A percentile compares a stretch with the other conserved stretches of the same genome.
phyloP scores from a whole-genome alignment of 306 rosid genomes.

The Vicia faba region DNA sequence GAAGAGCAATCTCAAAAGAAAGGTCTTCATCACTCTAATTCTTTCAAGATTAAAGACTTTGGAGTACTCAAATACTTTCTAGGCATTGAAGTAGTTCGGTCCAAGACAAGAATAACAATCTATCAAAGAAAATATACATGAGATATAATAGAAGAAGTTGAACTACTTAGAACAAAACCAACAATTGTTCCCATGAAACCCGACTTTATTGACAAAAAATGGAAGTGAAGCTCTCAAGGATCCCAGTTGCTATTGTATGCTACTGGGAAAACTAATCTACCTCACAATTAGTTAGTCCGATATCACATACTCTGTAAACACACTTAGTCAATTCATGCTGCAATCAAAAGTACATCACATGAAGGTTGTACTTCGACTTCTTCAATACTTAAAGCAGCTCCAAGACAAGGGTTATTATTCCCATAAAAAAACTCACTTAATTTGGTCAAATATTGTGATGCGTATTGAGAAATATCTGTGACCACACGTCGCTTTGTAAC shows the following conservation, averaged over 20 bases:
- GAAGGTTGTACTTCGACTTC: too few relatives aligned
- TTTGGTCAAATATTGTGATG: too few relatives aligned
- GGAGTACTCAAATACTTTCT: neutral
- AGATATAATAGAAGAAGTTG: neutral
- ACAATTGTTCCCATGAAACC: neutral
- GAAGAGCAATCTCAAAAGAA: conserved; percentile 25
- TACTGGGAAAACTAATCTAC: neutral
- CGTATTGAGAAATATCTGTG: too few relatives aligned
- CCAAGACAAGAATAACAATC: neutral
- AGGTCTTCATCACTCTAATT: conserved; percentile 15
- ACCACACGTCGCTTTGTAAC: too few relatives aligned
- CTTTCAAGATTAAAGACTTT: conserved; percentile 2
- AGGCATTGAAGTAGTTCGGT: neutral
- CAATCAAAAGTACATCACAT: neutral
- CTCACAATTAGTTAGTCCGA: neutral
- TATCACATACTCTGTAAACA: neutral
- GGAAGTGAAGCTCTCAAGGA: conserved; percentile 17
- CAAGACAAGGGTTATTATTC: too few relatives aligned
- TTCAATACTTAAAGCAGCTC: too few relatives aligned
- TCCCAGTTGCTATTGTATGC: neutral
- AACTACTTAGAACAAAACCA: neutral
- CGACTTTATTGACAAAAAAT: neutral
- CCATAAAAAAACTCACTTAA: too few relatives aligned
- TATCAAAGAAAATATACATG: neutral
- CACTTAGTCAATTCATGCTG: neutral